Base-by-base conservation (phyloP, 805 yeast genomes). In the Isabelozyma gotoi region DNA sequence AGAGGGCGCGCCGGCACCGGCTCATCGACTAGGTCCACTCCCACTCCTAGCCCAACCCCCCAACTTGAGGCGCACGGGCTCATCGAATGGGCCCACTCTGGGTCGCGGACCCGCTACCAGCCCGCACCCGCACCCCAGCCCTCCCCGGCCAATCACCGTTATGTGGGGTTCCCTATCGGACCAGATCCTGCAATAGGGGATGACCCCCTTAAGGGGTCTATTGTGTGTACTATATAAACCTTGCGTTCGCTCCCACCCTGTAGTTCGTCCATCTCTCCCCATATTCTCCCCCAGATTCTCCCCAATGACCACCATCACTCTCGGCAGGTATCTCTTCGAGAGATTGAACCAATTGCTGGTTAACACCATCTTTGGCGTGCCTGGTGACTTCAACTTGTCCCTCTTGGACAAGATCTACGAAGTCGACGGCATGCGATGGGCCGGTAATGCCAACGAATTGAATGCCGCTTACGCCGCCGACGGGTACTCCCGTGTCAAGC, bases 381-480 rank as follows among this genome's bases (percentile, higher is more conserved):
- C 74, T 3, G 72, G 73, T 11, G 73, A 68, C 52, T 68, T 64
- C 63, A 68, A 68, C 54, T 59, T 63, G 44, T 50, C 66, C 6
- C 62, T 68, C 33, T 59, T 68, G 38, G 73, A 68, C 55, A 66
- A 67, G 43, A 60, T 68, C 42, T 63, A 67, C 47, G 73, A 68
- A 45, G 70, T 67, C 11, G 72, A 68, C 19, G 68, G 58, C 4
- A 52, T 68, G 60, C 58, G 63, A 53, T 68, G 74, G 74, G 72
- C 71, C 7, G 74, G 74, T 37, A 68, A 68, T 52, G 71, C 72
- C 60, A 68, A 68, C 54, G 73, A 68, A 53, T 60, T 68, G 60
- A 68, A 67, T 46, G 72, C 74, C 19, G 73, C 73, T 5, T 67
- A 68, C 48, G 71, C 74, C 15, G 74, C 74, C 12, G 74, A 68